phyloP scores from a whole-genome alignment of 805 yeast genomes.

The Candida broadrunensis region DNA sequence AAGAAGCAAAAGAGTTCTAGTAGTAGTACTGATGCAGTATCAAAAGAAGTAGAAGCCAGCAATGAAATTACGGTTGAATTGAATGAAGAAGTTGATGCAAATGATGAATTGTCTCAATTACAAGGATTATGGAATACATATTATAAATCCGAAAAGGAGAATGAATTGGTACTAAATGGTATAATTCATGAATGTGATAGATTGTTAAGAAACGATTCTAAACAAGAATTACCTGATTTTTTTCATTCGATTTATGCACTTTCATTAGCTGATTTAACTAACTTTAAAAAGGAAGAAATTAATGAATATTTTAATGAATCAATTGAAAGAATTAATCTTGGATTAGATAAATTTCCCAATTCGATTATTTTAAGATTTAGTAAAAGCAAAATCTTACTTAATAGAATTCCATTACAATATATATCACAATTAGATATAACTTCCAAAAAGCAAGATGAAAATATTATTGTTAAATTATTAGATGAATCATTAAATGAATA shows the following conservation, averaged over 20 bases:
- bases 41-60: slow-evolving; percentile 12
- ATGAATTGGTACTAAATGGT: slow-evolving; percentile 71
- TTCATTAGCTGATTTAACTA: slow-evolving; percentile 63
- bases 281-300: slow-evolving; percentile 43
- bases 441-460: slow-evolving; percentile 28
- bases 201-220: slow-evolving; percentile 45
- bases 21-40: slow-evolving; percentile 7
- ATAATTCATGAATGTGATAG: slow-evolving; percentile 91
- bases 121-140: slow-evolving; percentile 70
- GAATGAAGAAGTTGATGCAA: slow-evolving; percentile 65
- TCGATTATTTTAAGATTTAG: slow-evolving; percentile 49
- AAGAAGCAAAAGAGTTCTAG: slow-evolving; percentile 36
- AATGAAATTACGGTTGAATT: slow-evolving; percentile 55
- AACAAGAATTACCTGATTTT: slow-evolving; percentile 33
- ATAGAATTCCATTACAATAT: slow-evolving; percentile 56
- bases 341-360: slow-evolving; percentile 49
- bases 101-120: slow-evolving; percentile 77
- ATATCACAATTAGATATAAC: slow-evolving; percentile 49
- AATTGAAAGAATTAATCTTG: slow-evolving; percentile 62
- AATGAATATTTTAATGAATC: slow-evolving; percentile 66
- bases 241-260: slow-evolving; percentile 75
- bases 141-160: slow-evolving; percentile 51
- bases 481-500: slow-evolving; percentile 47
- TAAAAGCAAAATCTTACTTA: slow-evolving; percentile 52
- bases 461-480: slow-evolving; percentile 38